Conservation (phyloP, 495 filamentous ascomycete genomes). For the Aspergillus diversus region DNA sequence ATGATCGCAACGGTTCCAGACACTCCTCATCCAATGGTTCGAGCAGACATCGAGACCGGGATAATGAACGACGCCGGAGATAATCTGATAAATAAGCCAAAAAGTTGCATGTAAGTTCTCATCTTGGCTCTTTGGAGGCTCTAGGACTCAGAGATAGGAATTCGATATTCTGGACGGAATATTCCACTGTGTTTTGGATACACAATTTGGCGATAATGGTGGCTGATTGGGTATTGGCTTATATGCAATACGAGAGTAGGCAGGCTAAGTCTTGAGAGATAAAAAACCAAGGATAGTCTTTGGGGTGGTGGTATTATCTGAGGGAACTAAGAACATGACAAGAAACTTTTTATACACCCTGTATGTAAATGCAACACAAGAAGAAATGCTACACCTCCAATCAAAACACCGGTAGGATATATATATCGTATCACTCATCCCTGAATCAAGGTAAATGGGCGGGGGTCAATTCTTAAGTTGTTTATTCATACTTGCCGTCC, state of each 20-base stretch:
- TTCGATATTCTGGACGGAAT: background rate
- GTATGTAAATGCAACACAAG: conserved; percentile 23
- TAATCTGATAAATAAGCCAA: conserved; percentile 32
- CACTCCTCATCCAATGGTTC: conserved; percentile 37
- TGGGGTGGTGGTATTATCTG: background rate
- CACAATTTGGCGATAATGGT: background rate
- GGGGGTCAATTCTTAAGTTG: background rate
- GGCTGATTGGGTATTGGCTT: background rate
- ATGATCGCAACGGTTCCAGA: conserved; percentile 40
- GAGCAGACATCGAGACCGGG: conserved; percentile 37
- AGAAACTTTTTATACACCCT: conserved; percentile 19
- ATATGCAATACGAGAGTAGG: too few species aligned
- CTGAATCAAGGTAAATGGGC: conserved; percentile 17
- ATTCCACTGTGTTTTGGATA: background rate
- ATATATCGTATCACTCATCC: conserved; percentile 21
- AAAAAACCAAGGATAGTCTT: background rate
- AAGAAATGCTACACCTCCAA: conserved; percentile 23
- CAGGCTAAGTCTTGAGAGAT: too few species aligned
- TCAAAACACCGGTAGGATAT: conserved; percentile 27
- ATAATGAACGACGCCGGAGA: conserved; percentile 39
- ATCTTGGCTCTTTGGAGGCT: conserved; percentile 1
- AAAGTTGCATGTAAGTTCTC: background rate
- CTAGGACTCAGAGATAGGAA: background rate
- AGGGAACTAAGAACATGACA: background rate
- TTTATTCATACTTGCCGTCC: conserved; percentile 28